Base-by-base conservation (phyloP, 164 flowering plant genomes). In the Berberis vulgaris region DNA sequence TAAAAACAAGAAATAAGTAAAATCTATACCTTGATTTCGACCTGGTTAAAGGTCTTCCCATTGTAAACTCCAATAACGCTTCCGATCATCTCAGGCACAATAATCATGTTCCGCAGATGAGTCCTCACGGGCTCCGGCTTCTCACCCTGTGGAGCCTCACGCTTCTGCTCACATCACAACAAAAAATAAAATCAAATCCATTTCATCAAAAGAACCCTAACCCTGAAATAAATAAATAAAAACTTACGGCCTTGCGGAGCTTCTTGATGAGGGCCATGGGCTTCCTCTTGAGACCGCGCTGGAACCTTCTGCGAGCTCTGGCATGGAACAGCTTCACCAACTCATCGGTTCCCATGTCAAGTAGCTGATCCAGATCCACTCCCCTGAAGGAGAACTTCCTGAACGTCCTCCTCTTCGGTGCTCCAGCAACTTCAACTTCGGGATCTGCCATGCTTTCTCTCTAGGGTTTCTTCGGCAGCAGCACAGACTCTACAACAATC, bases 241-340 rank as follows among this genome's bases (percentile, higher is more conserved):
- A 58, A 2, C 5, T 43, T 40, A 82, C 86, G 60, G 84, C 89
- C 70, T 81, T 84, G 65, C 86, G 83, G 1, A 85, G 80, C 73
- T 85, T 85, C 84, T 85, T 83, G 65, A 85, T 85, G 69, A 85
- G 72, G 59, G 90, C 90, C 90, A 85, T 77, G 6, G 89, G 89
- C 74, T 82, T 83, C 69, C 85, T 71, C 77, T 76, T 84, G 77
- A 83, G 69, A 66, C 89, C 89, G 56, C 86, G 76, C 79, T 78
- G 79, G 45, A 79, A 82, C 86, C 93, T 83, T 77, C 89, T 69
- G 65, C 91, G 82, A 65, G 85, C 80, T 2, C 89, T 77, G 7
- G 96, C 86, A 53, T 47, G 43, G 74, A 83, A 86, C 64, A 86
- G 87, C 81, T 88, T 80, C 62, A 82, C 88, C 39, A 86, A 81